Evolutionary conservation across 169 alveolate genomes (phyloP).

Genomic region (Miamiensis avidus): DNA sequence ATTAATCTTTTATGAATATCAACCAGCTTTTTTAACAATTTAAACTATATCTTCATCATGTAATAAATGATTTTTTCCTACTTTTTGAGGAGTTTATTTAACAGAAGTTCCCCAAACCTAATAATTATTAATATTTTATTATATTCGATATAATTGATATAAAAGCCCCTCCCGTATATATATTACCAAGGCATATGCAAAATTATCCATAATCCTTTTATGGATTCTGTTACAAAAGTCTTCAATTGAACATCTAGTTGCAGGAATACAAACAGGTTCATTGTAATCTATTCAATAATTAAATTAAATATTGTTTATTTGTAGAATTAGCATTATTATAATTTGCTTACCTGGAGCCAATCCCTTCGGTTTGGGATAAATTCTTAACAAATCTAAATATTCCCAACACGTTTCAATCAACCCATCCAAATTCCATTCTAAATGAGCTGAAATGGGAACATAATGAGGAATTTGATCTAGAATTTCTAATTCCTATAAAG

Average conservation of each 20-base stretch:
- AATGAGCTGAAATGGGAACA: constrained; percentile 91
- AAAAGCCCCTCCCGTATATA: constrained; percentile 72
- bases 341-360: no score
- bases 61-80: constrained; percentile 93
- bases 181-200: constrained; percentile 67
- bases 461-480: constrained; percentile 95
- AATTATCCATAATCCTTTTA: constrained; percentile 59
- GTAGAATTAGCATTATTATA: no score
- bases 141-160: constrained; percentile 62
- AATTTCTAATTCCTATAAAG: constrained; percentile 92
- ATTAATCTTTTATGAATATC: no score
- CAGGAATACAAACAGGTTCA: constrained; percentile 94
- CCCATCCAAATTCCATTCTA: constrained; percentile 96
- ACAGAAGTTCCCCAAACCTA: constrained; percentile 98
- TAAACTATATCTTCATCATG: constrained; percentile 76
- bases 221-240: constrained; percentile 78
- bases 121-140: constrained; percentile 85
- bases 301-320: no score
- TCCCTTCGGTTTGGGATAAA: constrained; percentile 99
- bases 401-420: constrained; percentile 97
- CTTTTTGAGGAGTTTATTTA: constrained; percentile 96
- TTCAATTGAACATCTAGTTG: constrained; percentile 83
- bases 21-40: constrained; percentile 56
- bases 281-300: no score
- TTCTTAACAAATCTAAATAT: constrained; percentile 94